Percentiles rank a stretch among this genome's conserved stretches.
phyloP scores from a whole-genome alignment of 1,139 yeast genomes.

The Pichia sp. region DNA sequence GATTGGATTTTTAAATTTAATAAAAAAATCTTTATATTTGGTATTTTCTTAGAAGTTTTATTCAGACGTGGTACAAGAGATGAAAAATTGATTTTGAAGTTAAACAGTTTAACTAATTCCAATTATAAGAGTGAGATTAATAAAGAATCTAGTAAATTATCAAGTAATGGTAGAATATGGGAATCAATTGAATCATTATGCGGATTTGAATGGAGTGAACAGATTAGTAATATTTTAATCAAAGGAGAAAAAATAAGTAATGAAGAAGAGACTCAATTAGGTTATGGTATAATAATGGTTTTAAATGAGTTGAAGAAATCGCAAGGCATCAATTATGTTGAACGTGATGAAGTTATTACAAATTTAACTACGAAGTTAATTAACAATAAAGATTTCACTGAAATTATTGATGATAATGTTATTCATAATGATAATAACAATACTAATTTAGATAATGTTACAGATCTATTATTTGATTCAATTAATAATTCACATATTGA shows the following conservation, averaged over 20 bases:
- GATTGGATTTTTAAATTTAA: slow-evolving; percentile 15
- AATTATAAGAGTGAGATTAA: background rate
- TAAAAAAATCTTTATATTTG: slow-evolving; percentile 9
- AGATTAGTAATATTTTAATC: background rate
- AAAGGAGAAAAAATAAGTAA: background rate
- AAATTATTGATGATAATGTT: background rate
- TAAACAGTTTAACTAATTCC: background rate
- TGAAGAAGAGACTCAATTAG: slow-evolving; percentile 1
- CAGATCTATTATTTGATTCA: slow-evolving; percentile 14
- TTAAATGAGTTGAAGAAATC: slow-evolving; percentile 4
- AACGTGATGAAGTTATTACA: background rate
- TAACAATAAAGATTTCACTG: background rate
- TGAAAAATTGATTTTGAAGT: background rate
- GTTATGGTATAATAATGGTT: slow-evolving; percentile 4
- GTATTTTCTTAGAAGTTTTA: slow-evolving; percentile 16
- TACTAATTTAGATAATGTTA: slow-evolving; percentile 4
- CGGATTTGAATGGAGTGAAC: slow-evolving; percentile 13
- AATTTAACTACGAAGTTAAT: background rate
- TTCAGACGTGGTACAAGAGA: slow-evolving; percentile 8
- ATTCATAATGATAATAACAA: background rate
- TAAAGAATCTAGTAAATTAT: slow-evolving; percentile 3
- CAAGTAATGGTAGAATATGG: slow-evolving; percentile 7
- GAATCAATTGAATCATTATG: slow-evolving; percentile 7
- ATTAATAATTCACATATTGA: background rate
- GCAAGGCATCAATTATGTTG: background rate